Percentiles rank a stretch among this genome's conserved stretches.
Conservation (phyloP, 2,329 filamentous ascomycete species). For the Alternaria rosae region DNA sequence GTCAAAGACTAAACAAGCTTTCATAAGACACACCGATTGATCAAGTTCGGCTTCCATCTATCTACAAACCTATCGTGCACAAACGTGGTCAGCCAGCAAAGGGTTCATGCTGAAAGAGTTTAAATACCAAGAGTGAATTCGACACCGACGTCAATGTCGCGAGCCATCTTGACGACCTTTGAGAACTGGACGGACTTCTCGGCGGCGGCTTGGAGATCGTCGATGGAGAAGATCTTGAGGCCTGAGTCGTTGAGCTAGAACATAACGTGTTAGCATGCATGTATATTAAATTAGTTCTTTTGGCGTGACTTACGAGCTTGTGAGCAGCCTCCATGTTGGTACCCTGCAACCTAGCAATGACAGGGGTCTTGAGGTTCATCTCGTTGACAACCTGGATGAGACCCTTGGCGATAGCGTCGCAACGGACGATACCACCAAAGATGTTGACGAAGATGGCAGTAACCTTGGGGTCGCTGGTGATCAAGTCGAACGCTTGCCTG, state of each 20-base stretch:
- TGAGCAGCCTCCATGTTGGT: slow-evolving; percentile 98
- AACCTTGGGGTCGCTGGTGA: slow-evolving; percentile 97
- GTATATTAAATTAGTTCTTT: not conserved
- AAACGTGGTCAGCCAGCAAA: slow-evolving; percentile 14
- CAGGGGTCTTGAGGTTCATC: slow-evolving; percentile 95
- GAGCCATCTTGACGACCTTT: slow-evolving; percentile 98
- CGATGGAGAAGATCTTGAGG: slow-evolving; percentile 99
- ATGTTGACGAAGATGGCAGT: slow-evolving; percentile 99
- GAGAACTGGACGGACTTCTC: slow-evolving; percentile 99
- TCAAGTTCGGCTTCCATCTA: not conserved
- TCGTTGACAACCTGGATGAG: slow-evolving; percentile 93
- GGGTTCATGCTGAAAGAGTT: slow-evolving; percentile 16
- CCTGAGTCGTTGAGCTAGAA: slow-evolving; percentile 88
- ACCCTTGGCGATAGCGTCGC: slow-evolving; percentile 95
- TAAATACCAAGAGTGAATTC: slow-evolving; percentile 75
- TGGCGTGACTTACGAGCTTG: slow-evolving; percentile 65
- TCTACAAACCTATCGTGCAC: slow-evolving; percentile 4
- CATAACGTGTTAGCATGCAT: not conserved
- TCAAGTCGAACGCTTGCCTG: slow-evolving; percentile 96
- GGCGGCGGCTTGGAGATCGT: slow-evolving; percentile 94
- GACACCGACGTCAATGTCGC: slow-evolving; percentile 96
- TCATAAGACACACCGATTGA: not conserved
- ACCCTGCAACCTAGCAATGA: slow-evolving; percentile 95
- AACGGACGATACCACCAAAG: slow-evolving; percentile 98
- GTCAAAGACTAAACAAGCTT: not conserved